Evolutionary conservation across 2,329 filamentous ascomycete species (phyloP), one percentile per base, ranked within the genome.

Genomic region (Ascochyta pisi): DNA sequence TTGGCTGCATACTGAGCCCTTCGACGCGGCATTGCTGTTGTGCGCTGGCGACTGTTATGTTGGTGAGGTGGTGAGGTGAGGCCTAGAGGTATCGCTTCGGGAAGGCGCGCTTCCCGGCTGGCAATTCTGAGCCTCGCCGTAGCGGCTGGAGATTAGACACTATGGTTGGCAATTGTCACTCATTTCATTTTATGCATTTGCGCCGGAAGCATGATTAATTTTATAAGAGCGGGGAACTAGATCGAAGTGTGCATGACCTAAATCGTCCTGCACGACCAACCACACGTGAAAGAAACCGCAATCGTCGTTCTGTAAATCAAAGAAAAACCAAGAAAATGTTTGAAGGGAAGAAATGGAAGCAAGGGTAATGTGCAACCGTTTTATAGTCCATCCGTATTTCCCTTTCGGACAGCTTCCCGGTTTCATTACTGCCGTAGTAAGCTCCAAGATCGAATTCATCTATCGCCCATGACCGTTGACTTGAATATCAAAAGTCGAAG

Each of bases 1-100:
- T 56, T 40, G 16, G 6, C 16, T 19, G 50, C 45, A 15, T 56
- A 42, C 7, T 42, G 38, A 24, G 38, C 38, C 41, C 57, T 59
- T 50, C 50, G 59, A 35, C 59, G 57, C 22, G 62, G 61, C 66
- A 69, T 69, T n/a, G 5, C 22, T 6, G 8, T 27, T 6, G 9
- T n/a, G 15, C 1, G 24, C 12, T n/a, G 10, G 6, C 15, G 15
- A 6, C 24, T 29, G 24, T 3, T 23, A 19, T 29, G 24, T 3
- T 31, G 27, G 41, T 23, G 41, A 33, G 8, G 39, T 43, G 38
- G 22, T 34, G 40, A 40, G 38, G 40, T 29, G 35, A 58, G 55
- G 23, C 12, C 16, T 16, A 12, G 23, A 34, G 34, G 51, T 41
- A 42, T 43, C 33, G 35, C 12, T 37, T 50, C 15, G 35, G 42